phyloP scores from a whole-genome alignment of 441 rosid genomes.

The Rhodomyrtus psidioides region DNA sequence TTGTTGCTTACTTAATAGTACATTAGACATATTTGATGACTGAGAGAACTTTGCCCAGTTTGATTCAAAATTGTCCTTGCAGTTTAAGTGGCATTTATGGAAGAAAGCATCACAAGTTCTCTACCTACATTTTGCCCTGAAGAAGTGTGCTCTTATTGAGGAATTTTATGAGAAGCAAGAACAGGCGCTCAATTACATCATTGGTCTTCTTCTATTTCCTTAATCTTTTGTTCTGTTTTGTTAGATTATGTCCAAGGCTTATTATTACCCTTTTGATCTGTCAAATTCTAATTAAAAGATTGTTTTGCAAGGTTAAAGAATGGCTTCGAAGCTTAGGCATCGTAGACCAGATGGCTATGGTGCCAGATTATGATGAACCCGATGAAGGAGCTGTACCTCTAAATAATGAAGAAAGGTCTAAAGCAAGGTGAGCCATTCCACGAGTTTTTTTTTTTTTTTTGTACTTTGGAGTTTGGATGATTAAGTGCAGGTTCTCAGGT shows the following conservation, averaged over 20 bases:
- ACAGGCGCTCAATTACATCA: neutral
- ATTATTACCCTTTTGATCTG: neutral
- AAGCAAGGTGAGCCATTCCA: neutral
- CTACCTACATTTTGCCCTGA: no score
- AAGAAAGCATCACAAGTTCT: no score
- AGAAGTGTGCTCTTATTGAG: no score
- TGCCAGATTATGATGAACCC: slow-evolving; percentile 6
- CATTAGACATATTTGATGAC: no score
- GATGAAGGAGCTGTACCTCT: slow-evolving; percentile 8
- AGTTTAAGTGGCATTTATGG: no score
- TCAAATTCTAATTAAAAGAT: neutral
- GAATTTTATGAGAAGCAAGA: slow-evolving; percentile 12
- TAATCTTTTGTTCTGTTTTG: neutral
- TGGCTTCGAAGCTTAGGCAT: slow-evolving; percentile 10
- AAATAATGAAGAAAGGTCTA: slow-evolving; percentile 3
- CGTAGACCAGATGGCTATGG: slow-evolving; percentile 1
- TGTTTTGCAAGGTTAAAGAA: slow-evolving; percentile 10
- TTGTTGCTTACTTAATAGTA: no score
- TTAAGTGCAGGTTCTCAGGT: no score
- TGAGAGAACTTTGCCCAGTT: no score
- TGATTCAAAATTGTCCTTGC: no score
- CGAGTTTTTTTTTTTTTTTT: no score
- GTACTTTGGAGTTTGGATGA: no score
- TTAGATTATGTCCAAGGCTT: neutral
- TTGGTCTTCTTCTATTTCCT: neutral